Percentiles rank a stretch among this genome's conserved stretches.
Evolutionary conservation across 2,329 filamentous ascomycete species (phyloP).

Genomic region (Meredithiella fracta): DNA sequence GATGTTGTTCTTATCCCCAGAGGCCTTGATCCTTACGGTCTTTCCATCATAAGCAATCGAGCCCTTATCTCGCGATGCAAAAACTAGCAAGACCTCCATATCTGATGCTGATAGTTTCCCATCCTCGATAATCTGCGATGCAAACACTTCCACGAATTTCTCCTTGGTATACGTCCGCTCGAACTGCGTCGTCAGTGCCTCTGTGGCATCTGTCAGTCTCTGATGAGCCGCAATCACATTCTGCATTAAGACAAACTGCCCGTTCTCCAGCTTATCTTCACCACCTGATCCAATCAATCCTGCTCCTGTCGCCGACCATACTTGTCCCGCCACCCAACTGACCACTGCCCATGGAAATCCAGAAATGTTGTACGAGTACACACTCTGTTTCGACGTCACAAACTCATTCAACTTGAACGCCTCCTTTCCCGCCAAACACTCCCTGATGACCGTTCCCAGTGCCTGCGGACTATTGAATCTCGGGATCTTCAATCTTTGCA

Average conservation of each 20-base stretch:
- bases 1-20: conserved; percentile 29
- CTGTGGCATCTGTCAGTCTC: conserved; percentile 31
- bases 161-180: conserved; percentile 52
- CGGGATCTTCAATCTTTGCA: conserved; percentile 54
- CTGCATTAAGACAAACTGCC: conserved; percentile 47
- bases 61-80: conserved; percentile 50
- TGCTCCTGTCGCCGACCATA: conserved; percentile 40
- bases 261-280: conserved; percentile 41
- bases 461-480: conserved; percentile 71
- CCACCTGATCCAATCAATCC: conserved; percentile 23
- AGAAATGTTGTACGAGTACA: conserved; percentile 54
- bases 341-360: conserved; percentile 53
- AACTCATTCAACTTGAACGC: conserved; percentile 60
- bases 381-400: conserved; percentile 44
- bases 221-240: conserved; percentile 45
- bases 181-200: conserved; percentile 32
- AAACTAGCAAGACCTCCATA: conserved; percentile 52
- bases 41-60: conserved; percentile 43
- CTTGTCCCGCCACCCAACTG: conserved; percentile 56
- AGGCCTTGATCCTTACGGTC: conserved; percentile 56
- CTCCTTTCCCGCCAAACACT: conserved; percentile 52
- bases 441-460: conserved; percentile 58
- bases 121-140: conserved; percentile 32
- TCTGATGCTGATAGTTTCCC: conserved; percentile 43
- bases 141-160: conserved; percentile 45